These are phyloP conservation scores for Arctostaphylos glauca DNA, from an alignment of 148 eudicot species.

Conservation along the genomic window DNA sequence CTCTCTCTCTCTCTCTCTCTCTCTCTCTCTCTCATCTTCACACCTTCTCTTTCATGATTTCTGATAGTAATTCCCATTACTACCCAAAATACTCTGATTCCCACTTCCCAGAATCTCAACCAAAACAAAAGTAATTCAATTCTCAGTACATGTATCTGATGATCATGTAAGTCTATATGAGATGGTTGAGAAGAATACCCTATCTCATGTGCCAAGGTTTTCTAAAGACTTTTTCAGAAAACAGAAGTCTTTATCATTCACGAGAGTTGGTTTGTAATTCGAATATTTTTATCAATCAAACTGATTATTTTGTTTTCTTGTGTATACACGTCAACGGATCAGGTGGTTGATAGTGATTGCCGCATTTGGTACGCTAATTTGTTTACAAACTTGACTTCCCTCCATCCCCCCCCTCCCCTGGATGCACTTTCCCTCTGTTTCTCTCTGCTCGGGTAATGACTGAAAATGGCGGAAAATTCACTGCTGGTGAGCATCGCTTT, in stretches of 20 bases:
- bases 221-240: too few relatives aligned
- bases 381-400: background rate
- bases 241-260: background rate
- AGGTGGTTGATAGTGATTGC: slow-evolving; percentile 12
- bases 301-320: slow-evolving; percentile 12
- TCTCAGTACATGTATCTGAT: too few relatives aligned
- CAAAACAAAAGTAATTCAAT: too few relatives aligned
- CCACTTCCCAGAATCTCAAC: too few relatives aligned
- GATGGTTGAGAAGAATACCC: too few relatives aligned
- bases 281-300: background rate
- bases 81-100: too few relatives aligned
- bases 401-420: background rate
- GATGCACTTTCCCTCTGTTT: background rate
- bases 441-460: background rate
- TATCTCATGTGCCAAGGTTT: too few relatives aligned
- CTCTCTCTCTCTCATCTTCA: too few relatives aligned
- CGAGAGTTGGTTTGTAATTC: slow-evolving; percentile 5
- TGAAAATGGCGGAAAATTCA: slow-evolving; percentile 18
- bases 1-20: too few relatives aligned
- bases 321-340: background rate
- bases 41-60: too few relatives aligned
- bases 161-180: too few relatives aligned
- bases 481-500: slow-evolving; percentile 17
- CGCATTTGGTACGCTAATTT: background rate
- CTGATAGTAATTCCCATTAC: too few relatives aligned